Evolutionary conservation across 2,329 filamentous ascomycete species (phyloP), one percentile per base, ranked within the genome.

Genomic region (Coniochaeta sp.): DNA sequence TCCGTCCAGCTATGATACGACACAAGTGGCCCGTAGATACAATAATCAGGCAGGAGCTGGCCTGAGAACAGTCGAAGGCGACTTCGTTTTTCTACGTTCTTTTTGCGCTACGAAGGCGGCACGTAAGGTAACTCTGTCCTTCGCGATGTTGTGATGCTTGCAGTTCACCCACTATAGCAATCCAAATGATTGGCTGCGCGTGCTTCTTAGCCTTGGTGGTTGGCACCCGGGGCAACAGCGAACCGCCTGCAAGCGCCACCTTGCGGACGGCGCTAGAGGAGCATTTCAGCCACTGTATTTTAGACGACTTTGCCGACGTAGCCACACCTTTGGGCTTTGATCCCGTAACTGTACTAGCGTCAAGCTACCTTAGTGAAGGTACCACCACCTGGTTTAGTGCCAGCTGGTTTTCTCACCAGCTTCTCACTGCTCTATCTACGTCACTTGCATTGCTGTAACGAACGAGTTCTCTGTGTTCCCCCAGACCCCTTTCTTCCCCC

Each of bases 111-210:
- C 17, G 54, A 38, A 38, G 54, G 31, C 31, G n/a, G n/a, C n/a
- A n/a, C n/a, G n/a, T n/a, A n/a, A 36, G n/a, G 31, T 19, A 57
- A 57, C 60, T 61, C 60, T 54, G 56, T 60, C 59, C 65, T n/a
- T 74, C 71, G 71, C 72, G 68, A 74, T 76, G 74, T 77, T 77
- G 71, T 77, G 74, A 73, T 75, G 69, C 69, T 68, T 68, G 67
- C 67, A 28, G 62, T 34, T 36, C 16, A 16, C 54, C 34, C 54
- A 57, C 28, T 62, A 64, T 6, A 31, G 47, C 65, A 61, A 57
- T 64, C 64, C 59, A 60, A 43, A 58, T 76, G 71, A 77, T 77
- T 76, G 75, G 74, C 66, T 68, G 60, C 52, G 58, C 43, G 62
- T 55, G 50, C 47, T 60, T 55, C 59, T 58, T 57, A 58, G 58